Evolutionary conservation across 352 stramenopile species (phyloP), one percentile per base, ranked within the genome.

Genomic region (Phytophthora hybrid): DNA sequence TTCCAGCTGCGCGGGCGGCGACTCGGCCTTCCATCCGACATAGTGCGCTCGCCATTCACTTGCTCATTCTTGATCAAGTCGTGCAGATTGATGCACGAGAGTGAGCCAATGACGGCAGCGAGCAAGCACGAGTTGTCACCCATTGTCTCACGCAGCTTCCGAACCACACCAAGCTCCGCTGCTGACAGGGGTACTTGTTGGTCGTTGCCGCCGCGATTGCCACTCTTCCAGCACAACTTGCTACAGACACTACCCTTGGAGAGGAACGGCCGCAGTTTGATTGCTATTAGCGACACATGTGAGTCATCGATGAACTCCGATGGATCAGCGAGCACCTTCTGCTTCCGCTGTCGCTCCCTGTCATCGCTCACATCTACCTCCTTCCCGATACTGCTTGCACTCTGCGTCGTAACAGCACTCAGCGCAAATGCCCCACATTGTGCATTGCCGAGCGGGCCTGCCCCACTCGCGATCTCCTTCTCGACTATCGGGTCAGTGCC

Each of bases 91-190:
- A 69, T 61, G 26, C 87, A 93, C n/a, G 71, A 68, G 5, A 78
- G 64, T 13, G 79, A 84, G 31, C 74, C 74, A 1, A 93, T 23
- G 14, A 94, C 71, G 5, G 77, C 76, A 8, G 83, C 76, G 37
- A 94, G 81, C 78, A 92, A 80, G 60, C 87, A 93, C n/a, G 85
- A 73, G 52, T 91, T 91, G 55, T 91, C 83, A 1, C 85, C 85
- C 56, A 92, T 79, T 3, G 81, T 82, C 46, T 83, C 77, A 1
- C 81, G 69, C 14, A 89, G 75, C 64, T 90, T 93, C 32, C 82
- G 79, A 34, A 91, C 23, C n/a, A 92, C 21, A 18, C 84, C 73
- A 14, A 85, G 19, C 76, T 91, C 84, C 3, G 79, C 51, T 16
- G 70, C 14, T 59, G 63, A 69, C 18, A 79, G 18, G 2, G 10